Conservation (phyloP, 2,329 filamentous ascomycete genomes). For the Metarhizium guizhouense region DNA sequence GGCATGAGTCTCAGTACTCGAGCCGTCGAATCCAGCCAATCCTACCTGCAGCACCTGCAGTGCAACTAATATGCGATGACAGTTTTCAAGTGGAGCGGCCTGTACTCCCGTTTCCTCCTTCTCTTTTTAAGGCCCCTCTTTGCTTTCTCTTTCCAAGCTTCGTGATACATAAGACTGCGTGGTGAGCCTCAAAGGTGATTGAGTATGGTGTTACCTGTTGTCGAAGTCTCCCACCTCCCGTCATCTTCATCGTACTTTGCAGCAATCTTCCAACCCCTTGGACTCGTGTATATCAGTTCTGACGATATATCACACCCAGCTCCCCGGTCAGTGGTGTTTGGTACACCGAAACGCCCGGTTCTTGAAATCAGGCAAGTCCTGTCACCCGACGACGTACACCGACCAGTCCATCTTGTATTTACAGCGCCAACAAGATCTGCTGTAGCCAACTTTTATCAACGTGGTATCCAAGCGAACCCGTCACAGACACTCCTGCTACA, state of each 20-base stretch:
- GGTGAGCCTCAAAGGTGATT: background rate
- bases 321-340: slow-evolving; percentile 31
- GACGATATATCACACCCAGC: background rate
- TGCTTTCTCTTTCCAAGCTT: too few relatives aligned
- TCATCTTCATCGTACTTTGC: slow-evolving; percentile 79
- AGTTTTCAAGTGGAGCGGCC: background rate
- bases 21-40: background rate
- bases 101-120: background rate
- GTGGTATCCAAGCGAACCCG: slow-evolving; percentile 53
- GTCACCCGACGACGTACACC: slow-evolving; percentile 17
- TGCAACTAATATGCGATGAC: background rate
- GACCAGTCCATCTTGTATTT: slow-evolving; percentile 50
- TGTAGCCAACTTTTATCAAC: slow-evolving; percentile 64
- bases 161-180: background rate
- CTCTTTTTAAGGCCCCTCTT: background rate
- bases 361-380: slow-evolving; percentile 37
- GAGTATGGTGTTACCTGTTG: slow-evolving; percentile 35
- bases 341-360: slow-evolving; percentile 24
- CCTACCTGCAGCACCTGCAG: background rate
- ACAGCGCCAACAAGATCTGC: slow-evolving; percentile 55
- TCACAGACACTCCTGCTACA: slow-evolving; percentile 31
- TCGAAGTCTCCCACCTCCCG: slow-evolving; percentile 67
- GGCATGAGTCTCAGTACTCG: too few relatives aligned
- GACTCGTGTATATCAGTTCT: slow-evolving; percentile 51
- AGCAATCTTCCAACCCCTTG: slow-evolving; percentile 67